A percentile compares a stretch with the other conserved stretches of the same genome.
phyloP scores from a whole-genome alignment of 495 filamentous ascomycete species.

The Aspergillus avenaceus region DNA sequence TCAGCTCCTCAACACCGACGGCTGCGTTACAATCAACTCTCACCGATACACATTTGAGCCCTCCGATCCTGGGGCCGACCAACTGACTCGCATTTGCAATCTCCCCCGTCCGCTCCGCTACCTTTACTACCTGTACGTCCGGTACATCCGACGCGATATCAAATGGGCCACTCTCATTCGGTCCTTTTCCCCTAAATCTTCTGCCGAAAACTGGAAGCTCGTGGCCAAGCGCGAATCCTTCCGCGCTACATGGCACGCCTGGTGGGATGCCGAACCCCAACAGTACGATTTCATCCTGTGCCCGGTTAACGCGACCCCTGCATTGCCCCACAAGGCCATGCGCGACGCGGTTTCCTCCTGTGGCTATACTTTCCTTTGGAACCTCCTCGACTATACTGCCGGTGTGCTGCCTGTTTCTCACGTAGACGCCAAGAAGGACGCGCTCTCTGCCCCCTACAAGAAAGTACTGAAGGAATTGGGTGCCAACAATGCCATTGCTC shows the following conservation, averaged over 20 bases:
- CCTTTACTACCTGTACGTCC: conserved; percentile 84
- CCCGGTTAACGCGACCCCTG: conserved; percentile 86
- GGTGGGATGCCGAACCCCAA: conserved; percentile 65
- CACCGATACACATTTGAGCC: conserved; percentile 74
- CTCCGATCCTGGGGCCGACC: conserved; percentile 72
- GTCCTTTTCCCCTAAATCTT: conserved; percentile 65
- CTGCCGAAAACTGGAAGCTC: conserved; percentile 76
- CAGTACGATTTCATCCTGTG: conserved; percentile 76
- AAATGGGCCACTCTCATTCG: conserved; percentile 75
- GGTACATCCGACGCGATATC: conserved; percentile 70
- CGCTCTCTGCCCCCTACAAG: conserved; percentile 53
- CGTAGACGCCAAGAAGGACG: conserved; percentile 67
- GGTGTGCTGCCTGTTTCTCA: conserved; percentile 86
- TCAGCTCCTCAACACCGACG: conserved; percentile 83
- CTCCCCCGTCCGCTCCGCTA: conserved; percentile 74
- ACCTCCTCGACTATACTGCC: conserved; percentile 83
- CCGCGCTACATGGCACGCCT: conserved; percentile 72
- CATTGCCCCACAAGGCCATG: conserved; percentile 85
- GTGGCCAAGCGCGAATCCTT: conserved; percentile 73
- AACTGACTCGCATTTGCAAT: conserved; percentile 68
- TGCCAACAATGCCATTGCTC: conserved; percentile 69
- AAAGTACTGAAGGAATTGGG: conserved; percentile 37
- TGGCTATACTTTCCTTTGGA: conserved; percentile 95
- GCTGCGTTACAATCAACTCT: conserved; percentile 76
- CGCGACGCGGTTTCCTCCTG: conserved; percentile 80